Base-by-base conservation (phyloP, 2,329 filamentous ascomycete genomes). In the Clonostachys rhizophaga region DNA sequence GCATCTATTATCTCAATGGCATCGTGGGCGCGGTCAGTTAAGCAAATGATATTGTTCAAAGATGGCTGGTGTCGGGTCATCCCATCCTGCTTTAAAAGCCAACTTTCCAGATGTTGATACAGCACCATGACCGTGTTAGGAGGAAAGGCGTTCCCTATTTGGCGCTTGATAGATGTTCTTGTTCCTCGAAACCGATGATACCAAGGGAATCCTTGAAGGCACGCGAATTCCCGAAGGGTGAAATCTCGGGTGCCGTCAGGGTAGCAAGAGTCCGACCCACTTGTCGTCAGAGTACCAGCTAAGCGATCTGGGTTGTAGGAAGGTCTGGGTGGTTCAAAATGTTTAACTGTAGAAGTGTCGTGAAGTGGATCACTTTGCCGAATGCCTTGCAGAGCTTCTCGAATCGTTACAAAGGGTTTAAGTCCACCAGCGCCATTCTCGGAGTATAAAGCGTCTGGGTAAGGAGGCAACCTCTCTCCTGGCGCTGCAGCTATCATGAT, bases 81-180 rank as follows among this genome's bases (percentile, higher is more conserved):
- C 24, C 64, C 59, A 46, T 81, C 78, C 17, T 68, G 57, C 2
- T 59, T 51, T 13, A 77, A 58, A 2, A 82, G 57, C 65, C 70
- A 77, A 8, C 59, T 51, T 16, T 70, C 61, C 9, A 82, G 55
- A 43, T 79, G 74, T n/a, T 60, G 57, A 50, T 75, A 80, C 0
- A 82, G 55, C 0, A 72, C 63, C 24, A 65, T 64, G 4, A 80
- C 80, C 0, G 77, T 74, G 30, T 67, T 67, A 0, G 87, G 81
- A 0, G 89, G 86, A 14, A 92, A 89, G 0, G 88, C 89, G 56
- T 94, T 92, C 0, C 89, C 89, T 52, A 92, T 87, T 59, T 91
- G 87, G 52, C 71, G 76, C 53, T 77, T 77, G 14, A 79, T 66
- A 13, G 58, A 61, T 1, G 61, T 65, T 16, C 63, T 60, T 0